Evolutionary conservation across 768 basidiomycete species (phyloP), one percentile per base, ranked within the genome.

Genomic region (Kwoniella mangroviensis): DNA sequence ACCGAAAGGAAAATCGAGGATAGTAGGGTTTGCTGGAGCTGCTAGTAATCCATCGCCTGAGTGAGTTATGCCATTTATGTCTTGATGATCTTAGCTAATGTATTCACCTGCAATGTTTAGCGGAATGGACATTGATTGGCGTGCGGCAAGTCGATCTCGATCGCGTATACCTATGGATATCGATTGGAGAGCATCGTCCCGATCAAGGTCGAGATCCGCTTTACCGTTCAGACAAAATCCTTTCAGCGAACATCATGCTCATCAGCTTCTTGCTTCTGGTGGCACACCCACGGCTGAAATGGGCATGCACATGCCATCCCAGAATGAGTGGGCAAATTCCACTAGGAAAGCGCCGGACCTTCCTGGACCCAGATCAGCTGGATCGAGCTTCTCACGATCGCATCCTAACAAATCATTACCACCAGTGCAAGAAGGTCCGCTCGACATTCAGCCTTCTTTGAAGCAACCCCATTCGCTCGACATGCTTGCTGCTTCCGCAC

Each of bases 91-190:
- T 19, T 61, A 7, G 34, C 19, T 17, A 15, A 24, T 2, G 7
- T 63, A 42, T 28, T 12, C 42, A 7, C 34, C 34, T 34, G 9
- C 51, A 4, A 63, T 56, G 70, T 64, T 57, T 66, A 72, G 65
- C 43, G 34, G 70, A 4, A 75, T 77, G 67, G 75, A 77, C 17
- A 83, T 84, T 72, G 83, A 84, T 60, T 83, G 82, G 83, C 75
- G 83, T 19, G 78, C 80, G 17, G 81, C 93, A 81, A 94, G 93
- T 83, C 88, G 94, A 72, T 96, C 94, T 26, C 88, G 93, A 76
- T 95, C 94, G 15, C 89, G 94, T 21, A 79, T 82, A 65, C 71
- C 75, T 6, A 93, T 95, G 92, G 93, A 95, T 82, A 93, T 95
- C 91, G 93, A 95, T 81, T 94, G 93, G 93, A 86, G 90, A 56